Evolutionary conservation across 768 basidiomycete species (phyloP), one percentile per base, ranked within the genome.

Genomic region (Trametes villosa): DNA sequence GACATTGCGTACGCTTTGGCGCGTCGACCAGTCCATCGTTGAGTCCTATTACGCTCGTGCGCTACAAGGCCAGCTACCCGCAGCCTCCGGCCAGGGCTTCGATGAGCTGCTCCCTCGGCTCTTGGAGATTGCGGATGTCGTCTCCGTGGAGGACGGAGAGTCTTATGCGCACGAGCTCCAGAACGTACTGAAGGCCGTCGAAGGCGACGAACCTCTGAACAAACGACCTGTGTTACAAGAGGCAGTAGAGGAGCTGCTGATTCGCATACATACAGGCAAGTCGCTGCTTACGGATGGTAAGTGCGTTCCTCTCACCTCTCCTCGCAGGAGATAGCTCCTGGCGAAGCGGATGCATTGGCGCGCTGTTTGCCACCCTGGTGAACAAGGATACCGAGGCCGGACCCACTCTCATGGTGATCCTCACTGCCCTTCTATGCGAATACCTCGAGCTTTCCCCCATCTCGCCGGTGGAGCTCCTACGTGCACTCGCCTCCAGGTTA

Each of bases 381-480:
- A 81, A 86, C 36, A 22, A 33, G 9, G 62, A 67, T 0, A 73
- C 76, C 18, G 61, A 66, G 26, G 66, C 67, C 17, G 65, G 75
- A n/a, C 82, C 88, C 12, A 91, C 89, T 0, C 68, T 84, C 34
- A 79, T 88, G 69, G 82, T 90, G 20, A 80, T 93, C n/a, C 67
- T 81, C n/a, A 78, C 85, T 9, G 92, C 92, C 3, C 71, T 90
- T 40, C 78, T 84, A n/a, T 81, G 80, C 59, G 89, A 91, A 70
- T 83, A 85, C 64, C 80, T 81, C 51, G 78, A 79, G 22, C 75
- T 74, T 47, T 68, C 84, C 45, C 75, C 86, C n/a, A 71, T 84
- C 34, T 68, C 84, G 9, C 84, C 87, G 1, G 48, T 65, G 45
- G 77, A 79, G 31, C 69, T 87, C 48, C 73, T 91, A 40, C 71